These are phyloP conservation scores for Saccharomycopsis capsularis DNA, from an alignment of 805 yeast genomes.

Conservation along the genomic window DNA sequence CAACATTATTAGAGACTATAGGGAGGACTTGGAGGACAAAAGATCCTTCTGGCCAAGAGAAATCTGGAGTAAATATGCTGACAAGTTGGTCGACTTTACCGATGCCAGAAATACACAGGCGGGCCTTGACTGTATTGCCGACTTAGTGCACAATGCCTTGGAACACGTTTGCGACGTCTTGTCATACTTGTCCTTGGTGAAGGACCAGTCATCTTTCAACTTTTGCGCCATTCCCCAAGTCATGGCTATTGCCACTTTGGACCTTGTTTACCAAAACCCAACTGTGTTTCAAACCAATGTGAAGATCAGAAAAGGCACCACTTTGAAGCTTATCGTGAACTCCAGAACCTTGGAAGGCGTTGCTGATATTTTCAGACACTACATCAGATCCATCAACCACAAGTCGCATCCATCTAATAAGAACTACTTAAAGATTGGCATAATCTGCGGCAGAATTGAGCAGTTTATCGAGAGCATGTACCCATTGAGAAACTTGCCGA, in stretches of 20 bases:
- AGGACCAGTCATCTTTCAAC: slow-evolving; percentile 76
- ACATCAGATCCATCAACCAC: slow-evolving; percentile 69
- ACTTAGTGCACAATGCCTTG: slow-evolving; percentile 72
- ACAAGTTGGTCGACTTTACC: slow-evolving; percentile 52
- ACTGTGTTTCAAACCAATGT: slow-evolving; percentile 62
- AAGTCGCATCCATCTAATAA: slow-evolving; percentile 78
- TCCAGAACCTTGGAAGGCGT: slow-evolving; percentile 72
- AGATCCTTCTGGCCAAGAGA: slow-evolving; percentile 96
- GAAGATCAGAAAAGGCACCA: slow-evolving; percentile 85
- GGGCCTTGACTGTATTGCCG: slow-evolving; percentile 74
- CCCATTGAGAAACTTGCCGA: slow-evolving; percentile 52
- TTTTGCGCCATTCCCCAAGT: slow-evolving; percentile 98
- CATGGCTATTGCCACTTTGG: slow-evolving; percentile 95
- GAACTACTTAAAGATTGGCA: slow-evolving; percentile 74
- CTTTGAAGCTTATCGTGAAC: slow-evolving; percentile 66
- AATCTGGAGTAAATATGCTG: slow-evolving; percentile 81
- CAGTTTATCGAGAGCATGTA: slow-evolving; percentile 76
- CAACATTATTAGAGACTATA: slow-evolving; percentile 90
- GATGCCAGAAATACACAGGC: slow-evolving; percentile 38
- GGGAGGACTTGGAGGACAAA: slow-evolving; percentile 86
- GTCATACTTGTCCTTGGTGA: slow-evolving; percentile 64
- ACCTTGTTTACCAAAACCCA: slow-evolving; percentile 76
- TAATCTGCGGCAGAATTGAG: slow-evolving; percentile 81
- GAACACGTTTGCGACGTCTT: slow-evolving; percentile 72
- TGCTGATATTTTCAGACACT: slow-evolving; percentile 66